These are phyloP conservation scores for Gliomastix tumulicola DNA, from an alignment of 2,329 filamentous ascomycete genomes.

Conservation along the genomic window DNA sequence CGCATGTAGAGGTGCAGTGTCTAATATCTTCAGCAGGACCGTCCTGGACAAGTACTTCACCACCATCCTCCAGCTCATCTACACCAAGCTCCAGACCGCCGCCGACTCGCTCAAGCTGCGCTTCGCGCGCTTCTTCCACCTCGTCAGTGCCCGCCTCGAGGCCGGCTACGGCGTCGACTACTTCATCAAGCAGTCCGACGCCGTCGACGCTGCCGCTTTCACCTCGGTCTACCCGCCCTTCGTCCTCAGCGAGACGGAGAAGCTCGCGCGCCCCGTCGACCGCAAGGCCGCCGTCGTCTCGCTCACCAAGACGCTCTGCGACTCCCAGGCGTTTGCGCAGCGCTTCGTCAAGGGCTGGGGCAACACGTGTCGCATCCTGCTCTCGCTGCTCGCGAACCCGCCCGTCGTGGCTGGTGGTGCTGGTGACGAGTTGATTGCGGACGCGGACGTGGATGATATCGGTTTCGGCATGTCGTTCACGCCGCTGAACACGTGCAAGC, in stretches of 20 bases:
- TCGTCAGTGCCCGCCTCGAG: constrained; percentile 72
- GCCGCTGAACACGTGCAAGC: constrained; percentile 82
- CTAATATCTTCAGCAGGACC: constrained; percentile 33
- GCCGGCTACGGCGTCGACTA: constrained; percentile 86
- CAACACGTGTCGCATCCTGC: constrained; percentile 80
- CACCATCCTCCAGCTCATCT: constrained; percentile 73
- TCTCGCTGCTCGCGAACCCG: constrained; percentile 85
- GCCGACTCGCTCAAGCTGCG: constrained; percentile 78
- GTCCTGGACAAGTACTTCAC: constrained; percentile 70
- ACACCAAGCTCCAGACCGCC: constrained; percentile 64
- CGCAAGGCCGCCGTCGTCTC: constrained; percentile 92
- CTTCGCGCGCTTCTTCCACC: constrained; percentile 92
- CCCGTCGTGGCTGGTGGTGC: constrained; percentile 58
- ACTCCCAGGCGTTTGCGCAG: constrained; percentile 75
- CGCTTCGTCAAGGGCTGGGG: constrained; percentile 86
- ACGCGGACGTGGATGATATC: constrained; percentile 90
- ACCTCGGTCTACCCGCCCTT: constrained; percentile 78
- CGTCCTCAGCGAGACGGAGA: constrained; percentile 82
- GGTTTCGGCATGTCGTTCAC: constrained; percentile 95
- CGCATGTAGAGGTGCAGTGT: neutral
- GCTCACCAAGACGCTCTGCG: constrained; percentile 83
- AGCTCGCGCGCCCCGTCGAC: constrained; percentile 79
- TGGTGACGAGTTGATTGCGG: constrained; percentile 71
- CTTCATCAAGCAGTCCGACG: constrained; percentile 79
- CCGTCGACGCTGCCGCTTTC: constrained; percentile 74